phyloP scores from a whole-genome alignment of 192 early-diverging fungal genomes.

The Backusella macrospora region DNA sequence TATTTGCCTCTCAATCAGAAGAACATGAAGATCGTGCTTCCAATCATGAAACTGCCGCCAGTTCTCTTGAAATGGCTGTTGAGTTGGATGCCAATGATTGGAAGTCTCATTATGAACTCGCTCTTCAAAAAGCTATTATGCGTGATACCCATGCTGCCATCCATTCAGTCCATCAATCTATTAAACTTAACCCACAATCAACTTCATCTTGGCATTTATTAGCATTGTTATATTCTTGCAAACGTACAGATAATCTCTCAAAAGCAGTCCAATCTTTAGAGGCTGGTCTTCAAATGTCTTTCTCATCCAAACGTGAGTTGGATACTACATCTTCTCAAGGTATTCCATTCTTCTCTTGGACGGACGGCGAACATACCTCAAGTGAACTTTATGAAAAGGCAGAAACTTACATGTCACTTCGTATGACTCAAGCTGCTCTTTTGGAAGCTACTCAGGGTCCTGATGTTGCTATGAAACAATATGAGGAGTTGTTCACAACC shows the following conservation, averaged over 20 bases:
- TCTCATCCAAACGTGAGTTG: slow-evolving; percentile 48
- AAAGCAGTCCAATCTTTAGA: slow-evolving; percentile 67
- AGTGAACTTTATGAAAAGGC: slow-evolving; percentile 53
- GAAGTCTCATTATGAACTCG: slow-evolving; percentile 64
- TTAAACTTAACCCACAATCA: slow-evolving; percentile 55
- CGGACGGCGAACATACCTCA: slow-evolving; percentile 58
- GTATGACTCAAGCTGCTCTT: slow-evolving; percentile 10
- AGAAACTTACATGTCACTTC: slow-evolving; percentile 36
- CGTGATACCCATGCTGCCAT: slow-evolving; percentile 62
- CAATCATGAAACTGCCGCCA: neutral
- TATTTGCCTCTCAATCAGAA: slow-evolving; percentile 11
- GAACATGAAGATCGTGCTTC: slow-evolving; percentile 1
- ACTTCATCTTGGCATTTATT: slow-evolving; percentile 76
- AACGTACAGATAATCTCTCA: slow-evolving; percentile 58
- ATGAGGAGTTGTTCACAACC: slow-evolving; percentile 4
- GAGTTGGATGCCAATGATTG: slow-evolving; percentile 48
- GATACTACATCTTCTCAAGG: neutral
- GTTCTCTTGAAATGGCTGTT: slow-evolving; percentile 49
- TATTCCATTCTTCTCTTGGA: slow-evolving; percentile 15
- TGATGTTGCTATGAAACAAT: slow-evolving; percentile 20
- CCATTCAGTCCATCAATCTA: slow-evolving; percentile 52
- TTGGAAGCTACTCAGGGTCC: slow-evolving; percentile 48
- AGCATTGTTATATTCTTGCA: slow-evolving; percentile 62
- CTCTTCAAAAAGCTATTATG: slow-evolving; percentile 65
- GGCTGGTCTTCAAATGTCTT: slow-evolving; percentile 48